Percentiles rank a stretch among this genome's conserved stretches.
Evolutionary conservation across 2,329 filamentous ascomycete genomes (phyloP).

Genomic region (Alternaria sp.): DNA sequence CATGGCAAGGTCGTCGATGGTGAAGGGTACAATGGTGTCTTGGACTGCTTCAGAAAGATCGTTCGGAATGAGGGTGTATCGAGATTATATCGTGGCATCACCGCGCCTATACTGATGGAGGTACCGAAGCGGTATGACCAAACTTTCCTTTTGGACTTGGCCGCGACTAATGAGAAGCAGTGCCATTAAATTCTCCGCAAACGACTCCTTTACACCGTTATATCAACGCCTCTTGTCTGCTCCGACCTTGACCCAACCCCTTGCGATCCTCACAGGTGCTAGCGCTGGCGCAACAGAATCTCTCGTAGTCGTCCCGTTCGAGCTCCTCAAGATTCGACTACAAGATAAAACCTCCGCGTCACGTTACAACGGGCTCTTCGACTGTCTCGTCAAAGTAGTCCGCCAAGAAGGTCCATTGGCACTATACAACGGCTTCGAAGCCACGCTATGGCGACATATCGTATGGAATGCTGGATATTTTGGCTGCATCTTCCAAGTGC

Average conservation of each 20-base stretch:
- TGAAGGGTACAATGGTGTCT: slow-evolving; percentile 39
- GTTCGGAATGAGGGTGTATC: slow-evolving; percentile 35
- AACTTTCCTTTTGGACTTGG: not conserved
- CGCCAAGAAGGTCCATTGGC: slow-evolving; percentile 38
- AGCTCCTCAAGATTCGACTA: slow-evolving; percentile 43
- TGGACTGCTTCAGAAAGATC: slow-evolving; percentile 45
- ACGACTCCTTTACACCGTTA: slow-evolving; percentile 39
- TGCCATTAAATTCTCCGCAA: slow-evolving; percentile 46
- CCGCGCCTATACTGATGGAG: slow-evolving; percentile 46
- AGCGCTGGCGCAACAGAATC: slow-evolving; percentile 43
- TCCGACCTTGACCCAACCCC: slow-evolving; percentile 34
- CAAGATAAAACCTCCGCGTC: slow-evolving; percentile 42
- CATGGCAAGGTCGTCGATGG: slow-evolving; percentile 32
- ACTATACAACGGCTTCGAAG: slow-evolving; percentile 46
- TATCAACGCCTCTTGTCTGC: slow-evolving; percentile 38
- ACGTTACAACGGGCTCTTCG: slow-evolving; percentile 38
- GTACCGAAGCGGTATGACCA: slow-evolving; percentile 37
- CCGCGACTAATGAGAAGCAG: slow-evolving; percentile 11
- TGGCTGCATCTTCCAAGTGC: slow-evolving; percentile 45
- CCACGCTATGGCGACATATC: slow-evolving; percentile 44
- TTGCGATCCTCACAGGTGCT: slow-evolving; percentile 41
- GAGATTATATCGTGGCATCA: slow-evolving; percentile 43
- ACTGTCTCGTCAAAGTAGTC: slow-evolving; percentile 41
- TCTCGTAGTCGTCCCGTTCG: slow-evolving; percentile 46
- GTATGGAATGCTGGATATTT: slow-evolving; percentile 48